Percentiles rank a stretch among this genome's conserved stretches.
phyloP scores from a whole-genome alignment of 176 grass and related monocot species.

The Saccharum officinarum region DNA sequence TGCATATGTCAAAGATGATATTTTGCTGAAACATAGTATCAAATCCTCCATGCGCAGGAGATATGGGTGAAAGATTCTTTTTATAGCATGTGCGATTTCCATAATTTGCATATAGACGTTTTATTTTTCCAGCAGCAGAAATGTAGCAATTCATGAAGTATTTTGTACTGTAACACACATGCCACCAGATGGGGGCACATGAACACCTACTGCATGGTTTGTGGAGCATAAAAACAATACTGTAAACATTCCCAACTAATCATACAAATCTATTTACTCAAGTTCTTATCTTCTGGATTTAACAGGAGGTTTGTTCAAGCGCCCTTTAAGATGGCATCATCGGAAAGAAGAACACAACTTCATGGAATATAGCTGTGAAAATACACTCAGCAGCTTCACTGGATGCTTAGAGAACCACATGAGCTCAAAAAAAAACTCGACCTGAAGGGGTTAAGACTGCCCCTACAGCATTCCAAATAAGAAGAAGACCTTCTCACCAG shows the following conservation, averaged over 20 bases:
- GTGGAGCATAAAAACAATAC: conserved; percentile 5
- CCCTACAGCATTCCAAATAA: too few species aligned
- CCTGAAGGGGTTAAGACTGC: too few species aligned
- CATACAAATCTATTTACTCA: conserved; percentile 12
- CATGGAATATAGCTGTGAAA: background rate
- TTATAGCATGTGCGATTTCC: background rate
- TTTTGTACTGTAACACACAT: background rate
- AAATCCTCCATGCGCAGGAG: conserved; percentile 15
- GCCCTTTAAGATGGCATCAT: background rate
- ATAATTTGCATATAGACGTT: background rate
- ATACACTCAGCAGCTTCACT: background rate
- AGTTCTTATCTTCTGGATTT: conserved; percentile 8
- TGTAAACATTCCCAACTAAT: background rate
- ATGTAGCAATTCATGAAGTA: background rate
- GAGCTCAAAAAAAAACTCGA: background rate
- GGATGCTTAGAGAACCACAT: background rate
- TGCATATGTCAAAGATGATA: background rate
- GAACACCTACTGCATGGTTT: background rate
- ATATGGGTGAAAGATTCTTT: background rate
- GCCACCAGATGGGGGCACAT: background rate
- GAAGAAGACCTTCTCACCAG: too few species aligned
- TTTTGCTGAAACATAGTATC: background rate
- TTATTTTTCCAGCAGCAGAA: background rate
- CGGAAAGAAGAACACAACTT: background rate
- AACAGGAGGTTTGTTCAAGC: background rate